These are phyloP conservation scores for Colletotrichum chlorophyti DNA, from an alignment of 2,329 filamentous ascomycete species.

Conservation along the genomic window DNA sequence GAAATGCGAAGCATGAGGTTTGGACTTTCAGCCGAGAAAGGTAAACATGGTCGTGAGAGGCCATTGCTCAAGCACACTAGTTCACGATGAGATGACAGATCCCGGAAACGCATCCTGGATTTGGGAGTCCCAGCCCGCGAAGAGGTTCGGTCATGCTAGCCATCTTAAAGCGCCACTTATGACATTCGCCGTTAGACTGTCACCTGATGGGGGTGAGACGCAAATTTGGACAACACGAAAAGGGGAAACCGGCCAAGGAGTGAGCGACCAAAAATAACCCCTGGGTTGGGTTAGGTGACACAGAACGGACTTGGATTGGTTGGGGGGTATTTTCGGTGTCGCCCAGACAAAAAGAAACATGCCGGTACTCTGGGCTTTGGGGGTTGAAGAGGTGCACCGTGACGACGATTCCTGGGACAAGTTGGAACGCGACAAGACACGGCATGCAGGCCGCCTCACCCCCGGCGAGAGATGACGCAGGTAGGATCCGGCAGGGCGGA, in stretches of 20 bases:
- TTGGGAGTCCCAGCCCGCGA: background rate
- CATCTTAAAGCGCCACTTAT: background rate
- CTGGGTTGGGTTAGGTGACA: slow-evolving; percentile 15
- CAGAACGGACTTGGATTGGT: background rate
- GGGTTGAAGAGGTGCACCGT: background rate
- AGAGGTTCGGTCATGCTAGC: background rate
- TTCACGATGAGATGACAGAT: background rate
- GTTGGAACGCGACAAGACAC: background rate
- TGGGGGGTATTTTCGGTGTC: background rate
- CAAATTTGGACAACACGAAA: no score
- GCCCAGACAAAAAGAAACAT: background rate
- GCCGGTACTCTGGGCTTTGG: background rate
- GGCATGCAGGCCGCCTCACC: background rate
- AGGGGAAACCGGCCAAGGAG: no score
- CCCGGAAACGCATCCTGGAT: background rate
- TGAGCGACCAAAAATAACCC: slow-evolving; percentile 5
- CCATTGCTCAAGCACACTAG: no score
- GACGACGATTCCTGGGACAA: slow-evolving; percentile 5
- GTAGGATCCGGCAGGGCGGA: slow-evolving; percentile 13
- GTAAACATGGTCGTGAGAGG: no score
- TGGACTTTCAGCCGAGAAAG: background rate
- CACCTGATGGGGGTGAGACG: no score
- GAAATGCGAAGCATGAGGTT: background rate
- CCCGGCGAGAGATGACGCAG: slow-evolving; percentile 12
- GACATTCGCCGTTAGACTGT: slow-evolving; percentile 4